Base-by-base conservation (phyloP, 768 basidiomycete species). In the Tulasnella sp. region DNA sequence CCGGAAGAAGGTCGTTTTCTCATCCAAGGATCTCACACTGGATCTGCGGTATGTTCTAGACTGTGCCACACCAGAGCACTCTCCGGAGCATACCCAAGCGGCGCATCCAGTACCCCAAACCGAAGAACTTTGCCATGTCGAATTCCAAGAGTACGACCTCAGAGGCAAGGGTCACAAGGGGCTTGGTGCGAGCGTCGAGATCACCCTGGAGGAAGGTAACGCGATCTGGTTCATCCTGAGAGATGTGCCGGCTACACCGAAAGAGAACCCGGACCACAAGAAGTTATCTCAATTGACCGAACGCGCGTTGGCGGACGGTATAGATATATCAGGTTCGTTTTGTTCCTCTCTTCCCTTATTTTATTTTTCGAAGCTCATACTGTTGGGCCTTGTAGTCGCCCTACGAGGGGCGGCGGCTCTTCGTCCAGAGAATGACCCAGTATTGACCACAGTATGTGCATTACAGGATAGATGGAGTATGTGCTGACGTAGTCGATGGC, bases 171-270 rank as follows among this genome's bases (percentile, higher is more conserved):
- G 89, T 0, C 86, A 92, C 66, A 78, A 84, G 52, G 92, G 93
- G 1, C 74, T 75, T 2, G 82, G 77, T 7, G 78, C 82, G 19
- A 76, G 73, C 62, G 71, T 77, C 11, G 73, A 82, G 17, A 73
- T 97, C 50, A 71, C 73, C 24, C 73, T 97, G 21, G 68, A 71
- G 21, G 94, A 97, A 69, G 93, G 94, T 0, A 92, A 99, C 69
- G 78, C 77, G 17, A 83, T 97, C n/a, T 88, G 87, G 2, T 96
- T 97, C 65, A 76, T 96, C 15, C 71, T 97, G 65, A 75, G 92
- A 17, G 15, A 10, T 42, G 29, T 52, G 60, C 53, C 30, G 12
- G 30, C 19, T 21, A 45, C 51, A 3, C 19, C n/a, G 25, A 15
- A 38, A 2, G 27, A 12, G 38, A 10, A n/a, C 19, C n/a, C 22